These are phyloP conservation scores for Nicotiana tomentosiformis DNA, from an alignment of 257 asterid species.

Conservation along the genomic window DNA sequence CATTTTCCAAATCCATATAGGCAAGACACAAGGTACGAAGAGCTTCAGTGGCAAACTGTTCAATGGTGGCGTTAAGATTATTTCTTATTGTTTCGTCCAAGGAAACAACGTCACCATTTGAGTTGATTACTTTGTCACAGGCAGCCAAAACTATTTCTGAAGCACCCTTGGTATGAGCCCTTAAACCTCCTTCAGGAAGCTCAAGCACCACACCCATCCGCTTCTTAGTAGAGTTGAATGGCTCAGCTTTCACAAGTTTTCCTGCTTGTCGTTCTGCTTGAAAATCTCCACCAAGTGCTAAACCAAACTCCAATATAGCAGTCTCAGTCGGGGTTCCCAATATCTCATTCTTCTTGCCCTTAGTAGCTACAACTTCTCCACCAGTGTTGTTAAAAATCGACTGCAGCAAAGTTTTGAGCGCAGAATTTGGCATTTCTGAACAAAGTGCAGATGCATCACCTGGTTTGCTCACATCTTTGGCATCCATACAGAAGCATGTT, in stretches of 20 bases:
- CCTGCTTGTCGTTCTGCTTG: slow-evolving; percentile 12
- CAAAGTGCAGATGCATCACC: slow-evolving; percentile 10
- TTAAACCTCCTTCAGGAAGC: slow-evolving; percentile 13
- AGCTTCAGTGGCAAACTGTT: slow-evolving; percentile 18
- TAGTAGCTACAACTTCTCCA: slow-evolving; percentile 12
- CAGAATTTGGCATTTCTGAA: background rate
- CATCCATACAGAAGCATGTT: slow-evolving; percentile 16
- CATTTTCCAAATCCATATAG: slow-evolving; percentile 16
- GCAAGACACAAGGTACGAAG: slow-evolving; percentile 20
- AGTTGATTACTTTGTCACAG: slow-evolving; percentile 12
- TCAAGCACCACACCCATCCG: slow-evolving; percentile 12
- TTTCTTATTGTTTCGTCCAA: slow-evolving; percentile 1
- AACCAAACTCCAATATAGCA: slow-evolving; percentile 12
- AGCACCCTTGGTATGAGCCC: slow-evolving; percentile 18
- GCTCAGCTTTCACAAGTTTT: slow-evolving; percentile 15
- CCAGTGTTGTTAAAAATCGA: slow-evolving; percentile 15
- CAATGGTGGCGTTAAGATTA: slow-evolving; percentile 14
- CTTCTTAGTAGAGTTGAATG: slow-evolving; percentile 16
- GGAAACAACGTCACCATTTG: slow-evolving; percentile 12
- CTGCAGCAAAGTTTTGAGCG: slow-evolving; percentile 6
- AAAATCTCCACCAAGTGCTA: slow-evolving; percentile 17
- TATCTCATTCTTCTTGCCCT: slow-evolving; percentile 5
- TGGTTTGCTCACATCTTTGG: slow-evolving; percentile 9
- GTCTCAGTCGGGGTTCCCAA: slow-evolving; percentile 22
- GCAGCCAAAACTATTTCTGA: slow-evolving; percentile 17